These are phyloP conservation scores for Aphanomyces astaci DNA, from an alignment of 352 stramenopile genomes.

Conservation along the genomic window DNA sequence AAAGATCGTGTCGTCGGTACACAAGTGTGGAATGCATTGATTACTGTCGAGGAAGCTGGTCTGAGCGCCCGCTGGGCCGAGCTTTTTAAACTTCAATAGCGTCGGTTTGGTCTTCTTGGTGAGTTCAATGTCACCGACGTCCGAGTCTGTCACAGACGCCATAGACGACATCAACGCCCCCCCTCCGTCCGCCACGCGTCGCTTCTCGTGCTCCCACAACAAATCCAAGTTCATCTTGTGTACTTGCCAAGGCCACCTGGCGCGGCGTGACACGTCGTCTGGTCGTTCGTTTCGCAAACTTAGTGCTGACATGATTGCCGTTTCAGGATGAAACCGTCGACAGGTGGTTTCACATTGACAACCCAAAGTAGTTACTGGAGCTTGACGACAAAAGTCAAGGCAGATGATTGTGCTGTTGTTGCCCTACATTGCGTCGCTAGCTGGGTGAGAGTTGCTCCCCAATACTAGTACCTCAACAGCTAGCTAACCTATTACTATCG, in stretches of 20 bases:
- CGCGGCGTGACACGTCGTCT: background rate
- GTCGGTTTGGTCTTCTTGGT: background rate
- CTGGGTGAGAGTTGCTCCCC: too few species aligned
- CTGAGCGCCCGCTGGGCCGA: background rate
- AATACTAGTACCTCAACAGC: too few species aligned
- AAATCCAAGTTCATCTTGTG: constrained; percentile 21
- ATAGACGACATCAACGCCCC: background rate
- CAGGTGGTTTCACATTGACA: too few species aligned
- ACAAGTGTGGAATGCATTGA: background rate
- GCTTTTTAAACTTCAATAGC: background rate
- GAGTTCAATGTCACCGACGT: background rate
- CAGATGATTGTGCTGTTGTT: too few species aligned
- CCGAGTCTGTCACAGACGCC: background rate
- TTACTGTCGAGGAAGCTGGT: background rate
- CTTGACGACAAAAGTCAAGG: too few species aligned
- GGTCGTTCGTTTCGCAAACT: too few species aligned
- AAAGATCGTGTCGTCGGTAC: constrained; percentile 15
- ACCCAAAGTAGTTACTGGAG: too few species aligned
- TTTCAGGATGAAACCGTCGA: too few species aligned
- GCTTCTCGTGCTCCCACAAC: constrained; percentile 23
- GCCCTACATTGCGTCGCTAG: too few species aligned
- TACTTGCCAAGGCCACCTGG: background rate
- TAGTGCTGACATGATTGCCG: too few species aligned
- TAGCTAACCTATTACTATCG: too few species aligned
- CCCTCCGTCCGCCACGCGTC: background rate